Percentiles rank a stretch among this genome's conserved stretches.
Conservation (phyloP, 306 rosid species). For the Cicer pinnatifidum region DNA sequence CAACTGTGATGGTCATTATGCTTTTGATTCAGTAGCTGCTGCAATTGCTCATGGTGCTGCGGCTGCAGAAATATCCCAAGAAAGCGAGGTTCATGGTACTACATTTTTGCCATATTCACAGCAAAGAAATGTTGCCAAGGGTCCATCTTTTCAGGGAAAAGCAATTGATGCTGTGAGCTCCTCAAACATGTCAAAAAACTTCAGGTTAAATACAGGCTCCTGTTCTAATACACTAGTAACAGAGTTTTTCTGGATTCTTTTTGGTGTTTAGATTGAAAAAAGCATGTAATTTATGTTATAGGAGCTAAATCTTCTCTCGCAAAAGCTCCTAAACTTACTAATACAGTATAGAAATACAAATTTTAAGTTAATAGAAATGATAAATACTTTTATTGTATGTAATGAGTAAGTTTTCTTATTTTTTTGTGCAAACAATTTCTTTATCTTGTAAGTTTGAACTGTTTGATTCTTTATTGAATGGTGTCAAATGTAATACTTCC, state of each 20-base stretch:
- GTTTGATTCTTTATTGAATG: conserved; percentile 33
- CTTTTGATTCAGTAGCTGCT: conserved; percentile 91
- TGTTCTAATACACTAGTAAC: conserved; percentile 29
- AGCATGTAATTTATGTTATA: not conserved
- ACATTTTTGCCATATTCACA: conserved; percentile 56
- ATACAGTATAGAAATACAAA: not conserved
- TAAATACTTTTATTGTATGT: conserved; percentile 5
- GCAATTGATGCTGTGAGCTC: conserved; percentile 71
- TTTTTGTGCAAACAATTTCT: not conserved
- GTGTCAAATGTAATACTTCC: conserved; percentile 18
- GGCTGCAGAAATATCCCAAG: conserved; percentile 73
- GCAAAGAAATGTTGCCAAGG: conserved; percentile 59
- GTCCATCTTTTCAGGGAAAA: conserved; percentile 68
- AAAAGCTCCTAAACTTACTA: conserved; percentile 22
- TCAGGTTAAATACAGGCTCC: conserved; percentile 67
- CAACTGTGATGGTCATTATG: conserved; percentile 93
- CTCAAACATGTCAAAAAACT: conserved; percentile 84
- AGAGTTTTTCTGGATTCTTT: conserved; percentile 29
- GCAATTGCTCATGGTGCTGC: conserved; percentile 90
- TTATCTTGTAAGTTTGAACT: conserved; percentile 1
- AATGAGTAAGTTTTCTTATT: not conserved
- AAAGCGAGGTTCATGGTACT: conserved; percentile 57
- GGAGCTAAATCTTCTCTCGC: not conserved
- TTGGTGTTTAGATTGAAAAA: conserved; percentile 30
- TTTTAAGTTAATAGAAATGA: conserved; percentile 13